Base-by-base conservation (phyloP, 768 basidiomycete genomes). In the Suillus spraguei region DNA sequence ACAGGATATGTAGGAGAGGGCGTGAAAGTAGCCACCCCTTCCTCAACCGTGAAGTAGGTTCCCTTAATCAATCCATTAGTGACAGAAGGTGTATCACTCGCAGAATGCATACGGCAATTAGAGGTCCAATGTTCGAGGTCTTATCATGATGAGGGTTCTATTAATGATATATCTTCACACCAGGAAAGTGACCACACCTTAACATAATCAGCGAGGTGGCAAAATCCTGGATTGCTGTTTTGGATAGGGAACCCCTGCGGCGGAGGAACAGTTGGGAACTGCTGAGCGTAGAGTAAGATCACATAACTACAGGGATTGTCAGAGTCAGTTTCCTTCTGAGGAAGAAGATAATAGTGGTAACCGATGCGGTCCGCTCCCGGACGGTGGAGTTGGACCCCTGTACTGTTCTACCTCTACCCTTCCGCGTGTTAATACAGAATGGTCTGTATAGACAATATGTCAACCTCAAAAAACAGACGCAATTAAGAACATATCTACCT, bases 331-430 rank as follows among this genome's bases (percentile, higher is more conserved):
- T 33, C 5, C 24, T 58, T 52, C 33, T 8, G 20, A 11, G 14
- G 38, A n/a, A 53, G 11, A 58, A 53, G 4, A 16, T 52, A 35
- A n/a, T n/a, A 66, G 63, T n/a, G 66, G 63, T 73, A 62, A 88
- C 89, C 91, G 84, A 74, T 94, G 92, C 60, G 90, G 81, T 47
- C 92, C 91, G 63, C 84, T 86, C 36, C 90, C 90, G 33, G 79
- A 72, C 22, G 87, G 78, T 60, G 91, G 92, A 60, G 82, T 83
- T 60, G 92, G 92, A 17, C 90, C 89, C 58, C 86, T 86, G 70
- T 92, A 94, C 46, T 78, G 75, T 11, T 89, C 91, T 67, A 91
- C 82, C 41, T 72, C 76, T 28, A 77, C 79, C 5, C 79, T 83
- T n/a, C 79, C 75, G 5, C 76, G 65, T 66, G 79, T 81, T 55